Evolutionary conservation across 495 filamentous ascomycete genomes (phyloP).

Genomic region (Echria macrotheca): DNA sequence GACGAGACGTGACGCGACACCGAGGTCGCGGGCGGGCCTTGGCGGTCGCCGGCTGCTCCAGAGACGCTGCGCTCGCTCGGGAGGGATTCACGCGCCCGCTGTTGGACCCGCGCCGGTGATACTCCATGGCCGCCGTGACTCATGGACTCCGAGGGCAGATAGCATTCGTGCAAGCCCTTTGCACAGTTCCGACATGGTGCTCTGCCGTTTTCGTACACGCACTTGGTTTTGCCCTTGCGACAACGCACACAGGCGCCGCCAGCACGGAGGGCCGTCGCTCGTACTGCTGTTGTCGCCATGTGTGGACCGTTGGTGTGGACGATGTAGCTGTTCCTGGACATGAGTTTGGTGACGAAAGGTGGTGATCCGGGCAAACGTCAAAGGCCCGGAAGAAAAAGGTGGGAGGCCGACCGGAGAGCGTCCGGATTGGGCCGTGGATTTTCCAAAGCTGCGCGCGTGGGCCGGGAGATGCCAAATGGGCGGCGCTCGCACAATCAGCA

Average conservation of each 20-base stretch:
- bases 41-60: constrained; percentile 38
- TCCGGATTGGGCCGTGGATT: too few species aligned
- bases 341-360: too few species aligned
- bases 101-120: constrained; percentile 28
- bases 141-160: constrained; percentile 47
- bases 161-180: constrained; percentile 51
- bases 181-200: constrained; percentile 50
- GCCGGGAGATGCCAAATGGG: too few species aligned
- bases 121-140: constrained; percentile 43
- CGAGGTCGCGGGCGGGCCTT: constrained; percentile 32
- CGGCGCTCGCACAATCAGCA: too few species aligned
- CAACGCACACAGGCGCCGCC: constrained; percentile 50
- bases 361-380: too few species aligned
- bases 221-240: constrained; percentile 51
- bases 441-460: constrained; percentile 25
- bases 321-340: too few species aligned
- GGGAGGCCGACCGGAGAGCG: constrained; percentile 11
- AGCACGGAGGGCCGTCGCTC: constrained; percentile 47
- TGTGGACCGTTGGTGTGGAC: not conserved
- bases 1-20: constrained; percentile 41
- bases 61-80: constrained; percentile 41
- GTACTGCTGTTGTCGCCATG: constrained; percentile 32
- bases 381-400: constrained; percentile 11
- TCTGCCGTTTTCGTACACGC: constrained; percentile 47
- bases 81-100: constrained; percentile 38